A percentile compares a stretch with the other conserved stretches of the same genome.
phyloP scores from a whole-genome alignment of 2,329 filamentous ascomycete species.

The Orbilia oligospora region DNA sequence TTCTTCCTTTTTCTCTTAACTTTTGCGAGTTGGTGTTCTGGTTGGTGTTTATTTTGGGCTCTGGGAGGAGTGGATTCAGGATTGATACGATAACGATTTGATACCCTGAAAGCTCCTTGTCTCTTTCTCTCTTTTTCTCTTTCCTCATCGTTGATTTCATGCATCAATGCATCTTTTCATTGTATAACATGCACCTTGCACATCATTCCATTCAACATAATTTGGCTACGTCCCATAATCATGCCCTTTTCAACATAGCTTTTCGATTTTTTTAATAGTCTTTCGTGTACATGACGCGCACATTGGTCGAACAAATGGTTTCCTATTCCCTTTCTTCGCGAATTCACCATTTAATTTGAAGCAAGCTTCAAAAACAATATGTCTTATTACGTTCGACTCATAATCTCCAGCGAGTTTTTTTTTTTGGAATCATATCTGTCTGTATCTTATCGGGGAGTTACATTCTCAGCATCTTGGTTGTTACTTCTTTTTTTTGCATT shows the following conservation, averaged over 20 bases:
- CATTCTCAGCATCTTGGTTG: background rate
- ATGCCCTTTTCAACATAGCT: background rate
- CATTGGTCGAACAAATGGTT: background rate
- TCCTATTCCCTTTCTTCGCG: background rate
- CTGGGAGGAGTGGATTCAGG: constrained; percentile 7
- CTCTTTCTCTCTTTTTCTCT: constrained; percentile 6
- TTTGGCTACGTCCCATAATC: background rate
- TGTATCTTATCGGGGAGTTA: background rate
- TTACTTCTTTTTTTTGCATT: background rate
- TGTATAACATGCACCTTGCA: background rate
- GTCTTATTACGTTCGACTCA: background rate
- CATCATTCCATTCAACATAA: constrained; percentile 6
- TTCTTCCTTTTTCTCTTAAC: background rate
- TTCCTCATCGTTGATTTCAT: background rate
- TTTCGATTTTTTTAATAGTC: constrained; percentile 61
- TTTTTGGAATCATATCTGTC: background rate
- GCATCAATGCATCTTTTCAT: constrained; percentile 42
- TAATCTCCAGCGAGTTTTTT: background rate
- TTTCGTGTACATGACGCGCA: constrained; percentile 23
- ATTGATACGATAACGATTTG: constrained; percentile 35
- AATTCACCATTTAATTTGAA: background rate
- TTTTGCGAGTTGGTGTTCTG: constrained; percentile 13
- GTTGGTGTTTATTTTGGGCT: constrained; percentile 1
- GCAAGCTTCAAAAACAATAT: background rate
- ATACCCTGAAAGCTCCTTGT: constrained; percentile 26